Percentiles rank a stretch among this genome's conserved stretches.
Evolutionary conservation across 1,139 yeast species (phyloP).

Genomic region (Suhomyces ambrosiae): DNA sequence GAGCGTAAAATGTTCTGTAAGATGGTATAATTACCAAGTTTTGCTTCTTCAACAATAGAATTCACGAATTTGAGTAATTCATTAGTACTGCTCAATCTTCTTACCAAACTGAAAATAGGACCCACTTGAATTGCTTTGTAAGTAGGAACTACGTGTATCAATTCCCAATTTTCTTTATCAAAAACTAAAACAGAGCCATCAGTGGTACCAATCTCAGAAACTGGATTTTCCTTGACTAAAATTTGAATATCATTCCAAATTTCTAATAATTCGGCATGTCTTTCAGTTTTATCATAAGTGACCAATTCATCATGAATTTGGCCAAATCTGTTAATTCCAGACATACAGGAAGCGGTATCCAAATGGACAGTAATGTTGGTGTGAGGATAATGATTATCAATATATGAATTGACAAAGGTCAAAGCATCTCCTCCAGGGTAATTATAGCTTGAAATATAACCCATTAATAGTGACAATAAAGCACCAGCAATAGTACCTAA

Average conservation of each 20-base stretch:
- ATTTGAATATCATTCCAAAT: constrained; percentile 62
- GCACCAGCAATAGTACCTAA: constrained; percentile 37
- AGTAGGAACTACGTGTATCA: constrained; percentile 22
- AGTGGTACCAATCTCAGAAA: constrained; percentile 13
- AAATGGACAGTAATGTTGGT: constrained; percentile 55
- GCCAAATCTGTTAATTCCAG: constrained; percentile 79
- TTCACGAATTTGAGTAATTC: background rate
- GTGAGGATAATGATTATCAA: constrained; percentile 25
- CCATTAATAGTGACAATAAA: constrained; percentile 51
- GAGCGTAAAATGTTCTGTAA: constrained; percentile 22
- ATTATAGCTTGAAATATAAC: constrained; percentile 68
- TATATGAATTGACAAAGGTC: constrained; percentile 48
- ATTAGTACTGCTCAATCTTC: background rate
- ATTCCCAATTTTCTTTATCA: constrained; percentile 30
- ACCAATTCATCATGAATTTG: constrained; percentile 48
- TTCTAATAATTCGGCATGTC: constrained; percentile 31
- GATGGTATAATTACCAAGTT: constrained; percentile 19
- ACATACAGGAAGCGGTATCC: constrained; percentile 84
- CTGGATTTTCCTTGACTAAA: constrained; percentile 51
- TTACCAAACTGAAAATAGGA: constrained; percentile 2
- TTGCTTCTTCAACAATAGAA: constrained; percentile 18
- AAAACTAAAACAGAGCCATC: constrained; percentile 14
- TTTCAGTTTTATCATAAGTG: constrained; percentile 79
- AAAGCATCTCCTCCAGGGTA: constrained; percentile 91
- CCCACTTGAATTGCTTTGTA: constrained; percentile 21